Evolutionary conservation across 2,329 filamentous ascomycete species (phyloP).

Genomic region (Basipetospora chlamydospora): DNA sequence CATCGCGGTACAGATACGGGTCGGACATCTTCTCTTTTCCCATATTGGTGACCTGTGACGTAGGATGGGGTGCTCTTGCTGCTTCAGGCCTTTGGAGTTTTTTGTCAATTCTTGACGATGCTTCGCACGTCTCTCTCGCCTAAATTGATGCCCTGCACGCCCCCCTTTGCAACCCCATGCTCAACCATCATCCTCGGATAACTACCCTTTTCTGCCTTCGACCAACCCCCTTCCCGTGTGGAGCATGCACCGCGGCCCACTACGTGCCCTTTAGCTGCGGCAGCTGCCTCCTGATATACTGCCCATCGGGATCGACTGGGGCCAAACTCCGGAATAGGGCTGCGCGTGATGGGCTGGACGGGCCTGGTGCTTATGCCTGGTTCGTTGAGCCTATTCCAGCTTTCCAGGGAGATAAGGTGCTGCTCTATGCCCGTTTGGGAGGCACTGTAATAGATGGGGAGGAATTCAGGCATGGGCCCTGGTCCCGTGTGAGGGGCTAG

Average conservation of each 20-base stretch:
- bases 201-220: constrained; percentile 50
- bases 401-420: no score
- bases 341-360: no score
- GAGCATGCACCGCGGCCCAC: constrained; percentile 65
- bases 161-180: constrained; percentile 53
- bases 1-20: constrained; percentile 54
- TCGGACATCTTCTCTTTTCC: constrained; percentile 28
- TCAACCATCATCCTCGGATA: constrained; percentile 66
- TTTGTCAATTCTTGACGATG: no score
- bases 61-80: background rate
- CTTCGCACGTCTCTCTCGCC: background rate
- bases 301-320: constrained; percentile 59
- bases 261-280: constrained; percentile 52
- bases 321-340: constrained; percentile 90
- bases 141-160: constrained; percentile 46
- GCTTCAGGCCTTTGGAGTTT: no score
- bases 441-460: no score
- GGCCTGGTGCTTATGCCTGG: no score
- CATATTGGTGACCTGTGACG: background rate
- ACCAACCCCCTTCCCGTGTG: constrained; percentile 43
- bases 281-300: constrained; percentile 73
- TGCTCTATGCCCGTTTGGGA: no score
- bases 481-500: no score
- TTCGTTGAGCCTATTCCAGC: no score
- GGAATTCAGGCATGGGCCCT: no score